Evolutionary conservation across 73 alveolate species (phyloP).

Genomic region (Uronychia setigera): DNA sequence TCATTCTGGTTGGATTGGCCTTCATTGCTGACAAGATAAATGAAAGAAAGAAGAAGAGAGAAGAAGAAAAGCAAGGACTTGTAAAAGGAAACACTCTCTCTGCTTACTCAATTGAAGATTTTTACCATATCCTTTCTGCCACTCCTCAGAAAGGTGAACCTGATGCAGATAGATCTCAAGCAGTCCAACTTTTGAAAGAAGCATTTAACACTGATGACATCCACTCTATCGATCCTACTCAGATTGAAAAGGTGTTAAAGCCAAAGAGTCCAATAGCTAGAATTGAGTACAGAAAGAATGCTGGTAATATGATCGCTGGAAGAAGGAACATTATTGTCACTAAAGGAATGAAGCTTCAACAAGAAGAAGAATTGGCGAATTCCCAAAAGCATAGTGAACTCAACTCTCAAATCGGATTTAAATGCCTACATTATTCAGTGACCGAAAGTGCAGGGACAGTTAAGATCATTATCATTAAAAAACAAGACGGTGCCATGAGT

Average conservation of each 20-base stretch:
- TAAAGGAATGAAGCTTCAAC: conserved; percentile 4
- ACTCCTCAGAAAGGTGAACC: conserved; percentile 14
- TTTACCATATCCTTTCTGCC: conserved; percentile 16
- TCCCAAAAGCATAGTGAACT: conserved; percentile 3
- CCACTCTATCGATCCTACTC: conserved; percentile 20
- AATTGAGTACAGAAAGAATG: neutral
- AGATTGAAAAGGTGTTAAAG: conserved; percentile 22
- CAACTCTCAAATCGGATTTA: conserved; percentile 46
- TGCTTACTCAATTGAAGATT: conserved; percentile 25
- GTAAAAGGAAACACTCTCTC: neutral
- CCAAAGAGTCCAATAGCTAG: conserved; percentile 36
- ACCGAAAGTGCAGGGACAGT: conserved; percentile 49
- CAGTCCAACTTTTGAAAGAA: conserved; percentile 25
- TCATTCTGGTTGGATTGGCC: conserved; percentile 51
- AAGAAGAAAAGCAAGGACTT: neutral
- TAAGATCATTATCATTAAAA: conserved; percentile 38
- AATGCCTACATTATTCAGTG: conserved; percentile 62
- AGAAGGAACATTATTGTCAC: conserved; percentile 13
- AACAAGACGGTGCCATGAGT: conserved; percentile 6
- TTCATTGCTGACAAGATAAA: conserved; percentile 43
- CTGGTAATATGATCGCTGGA: conserved; percentile 18
- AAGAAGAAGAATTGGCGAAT: conserved; percentile 5
- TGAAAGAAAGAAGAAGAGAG: neutral
- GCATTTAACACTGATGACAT: conserved; percentile 28
- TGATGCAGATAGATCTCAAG: conserved; percentile 18